Percentiles rank a stretch among this genome's conserved stretches.
phyloP scores from a whole-genome alignment of 75 land plant species.

The Ceratopteris richardii region DNA sequence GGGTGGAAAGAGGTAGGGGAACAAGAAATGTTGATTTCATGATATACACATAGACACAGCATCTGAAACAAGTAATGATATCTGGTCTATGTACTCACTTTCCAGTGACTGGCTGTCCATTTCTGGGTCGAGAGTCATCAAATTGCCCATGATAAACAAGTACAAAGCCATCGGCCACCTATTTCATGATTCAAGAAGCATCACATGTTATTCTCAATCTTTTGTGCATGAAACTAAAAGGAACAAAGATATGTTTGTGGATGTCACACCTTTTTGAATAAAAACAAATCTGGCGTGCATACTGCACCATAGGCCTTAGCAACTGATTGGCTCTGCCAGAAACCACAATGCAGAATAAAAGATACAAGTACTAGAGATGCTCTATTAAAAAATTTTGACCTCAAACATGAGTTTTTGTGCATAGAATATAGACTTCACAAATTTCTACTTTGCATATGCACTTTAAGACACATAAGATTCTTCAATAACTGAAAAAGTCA shows the following conservation, averaged over 20 bases:
- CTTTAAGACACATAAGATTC: too few species aligned
- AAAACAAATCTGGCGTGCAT: conserved; percentile 88
- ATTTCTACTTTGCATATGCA: too few species aligned
- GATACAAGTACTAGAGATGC: background rate
- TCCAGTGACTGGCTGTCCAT: conserved; percentile 64
- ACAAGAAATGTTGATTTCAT: background rate
- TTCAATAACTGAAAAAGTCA: too few species aligned
- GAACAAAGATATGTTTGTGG: background rate
- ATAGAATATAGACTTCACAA: too few species aligned
- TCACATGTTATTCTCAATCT: background rate
- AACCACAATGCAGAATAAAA: too few species aligned
- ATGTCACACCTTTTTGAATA: conserved; percentile 77
- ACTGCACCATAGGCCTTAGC: conserved; percentile 89
- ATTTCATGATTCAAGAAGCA: conserved; percentile 2
- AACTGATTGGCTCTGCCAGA: conserved; percentile 92
- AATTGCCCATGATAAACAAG: conserved; percentile 91
- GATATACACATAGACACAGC: too few species aligned
- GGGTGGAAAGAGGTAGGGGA: background rate
- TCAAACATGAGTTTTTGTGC: too few species aligned
- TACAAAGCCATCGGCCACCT: conserved; percentile 74
- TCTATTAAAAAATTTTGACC: background rate
- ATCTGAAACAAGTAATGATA: background rate
- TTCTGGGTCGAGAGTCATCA: conserved; percentile 88
- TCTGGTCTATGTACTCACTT: conserved; percentile 40
- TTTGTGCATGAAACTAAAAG: background rate